Conservation (phyloP, 169 alveolate genomes). For the Cryptosporidium muris region DNA sequence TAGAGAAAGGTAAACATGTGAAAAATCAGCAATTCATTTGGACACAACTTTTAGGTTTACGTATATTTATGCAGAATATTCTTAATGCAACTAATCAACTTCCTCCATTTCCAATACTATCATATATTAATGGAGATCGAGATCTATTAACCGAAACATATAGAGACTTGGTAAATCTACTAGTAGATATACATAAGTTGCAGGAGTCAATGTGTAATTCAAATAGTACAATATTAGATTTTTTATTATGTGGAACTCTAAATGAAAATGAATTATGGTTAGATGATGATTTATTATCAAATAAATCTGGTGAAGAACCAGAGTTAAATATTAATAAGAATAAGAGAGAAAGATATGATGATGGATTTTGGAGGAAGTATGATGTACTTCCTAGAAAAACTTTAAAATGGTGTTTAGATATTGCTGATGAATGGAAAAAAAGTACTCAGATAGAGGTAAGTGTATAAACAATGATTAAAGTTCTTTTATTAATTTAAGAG, state of each 20-base stretch:
- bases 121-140: neutral
- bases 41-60: constrained; percentile 40
- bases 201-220: neutral
- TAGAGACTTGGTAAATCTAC: neutral
- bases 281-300: neutral
- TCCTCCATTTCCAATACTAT: constrained; percentile 42
- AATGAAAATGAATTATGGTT: neutral
- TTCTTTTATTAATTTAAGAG: no score
- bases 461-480: no score
- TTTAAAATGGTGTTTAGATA: constrained; percentile 62
- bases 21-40: constrained; percentile 52
- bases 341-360: constrained; percentile 21
- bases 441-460: constrained; percentile 66
- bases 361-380: constrained; percentile 33
- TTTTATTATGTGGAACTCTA: neutral
- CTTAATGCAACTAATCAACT: constrained; percentile 13
- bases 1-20: constrained; percentile 26
- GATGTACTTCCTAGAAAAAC: constrained; percentile 7
- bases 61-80: constrained; percentile 33
- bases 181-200: constrained; percentile 2
- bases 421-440: constrained; percentile 50
- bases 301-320: constrained; percentile 1
- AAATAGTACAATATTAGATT: neutral
- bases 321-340: neutral
- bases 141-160: constrained; percentile 3